Evolutionary conservation across 192 early-diverging fungal genomes (phyloP).

Genomic region (Neocallimastix lanati): DNA sequence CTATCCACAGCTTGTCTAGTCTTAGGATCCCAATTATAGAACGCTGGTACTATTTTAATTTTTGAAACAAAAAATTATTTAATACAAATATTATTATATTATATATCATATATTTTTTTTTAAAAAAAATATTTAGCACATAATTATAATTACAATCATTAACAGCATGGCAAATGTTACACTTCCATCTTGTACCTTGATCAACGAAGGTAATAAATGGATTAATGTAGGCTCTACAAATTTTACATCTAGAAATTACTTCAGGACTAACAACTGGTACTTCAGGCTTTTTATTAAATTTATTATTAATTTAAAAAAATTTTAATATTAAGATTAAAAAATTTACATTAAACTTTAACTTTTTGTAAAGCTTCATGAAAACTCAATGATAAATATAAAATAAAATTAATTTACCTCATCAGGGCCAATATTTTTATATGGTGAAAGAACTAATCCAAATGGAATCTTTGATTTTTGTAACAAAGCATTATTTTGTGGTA

Average conservation of each 20-base stretch:
- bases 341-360: no score
- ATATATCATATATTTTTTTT: no score
- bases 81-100: no score
- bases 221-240: slow-evolving; percentile 92
- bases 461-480: slow-evolving; percentile 77
- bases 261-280: slow-evolving; percentile 78
- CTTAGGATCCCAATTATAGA: slow-evolving; percentile 60
- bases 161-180: slow-evolving; percentile 79
- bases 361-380: no score
- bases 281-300: no score
- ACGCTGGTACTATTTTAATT: slow-evolving; percentile 31
- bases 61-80: neutral
- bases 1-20: slow-evolving; percentile 63
- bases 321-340: no score
- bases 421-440: slow-evolving; percentile 52
- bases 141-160: slow-evolving; percentile 84
- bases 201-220: slow-evolving; percentile 91
- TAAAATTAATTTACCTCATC: slow-evolving; percentile 45
- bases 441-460: slow-evolving; percentile 77
- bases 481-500: slow-evolving; percentile 65
- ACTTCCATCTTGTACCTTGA: slow-evolving; percentile 88
- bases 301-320: no score
- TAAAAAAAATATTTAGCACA: no score
- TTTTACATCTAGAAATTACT: slow-evolving; percentile 79
- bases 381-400: no score